Evolutionary conservation across 768 basidiomycete genomes (phyloP), one percentile per base, ranked within the genome.

Genomic region (Mycena indigotica): DNA sequence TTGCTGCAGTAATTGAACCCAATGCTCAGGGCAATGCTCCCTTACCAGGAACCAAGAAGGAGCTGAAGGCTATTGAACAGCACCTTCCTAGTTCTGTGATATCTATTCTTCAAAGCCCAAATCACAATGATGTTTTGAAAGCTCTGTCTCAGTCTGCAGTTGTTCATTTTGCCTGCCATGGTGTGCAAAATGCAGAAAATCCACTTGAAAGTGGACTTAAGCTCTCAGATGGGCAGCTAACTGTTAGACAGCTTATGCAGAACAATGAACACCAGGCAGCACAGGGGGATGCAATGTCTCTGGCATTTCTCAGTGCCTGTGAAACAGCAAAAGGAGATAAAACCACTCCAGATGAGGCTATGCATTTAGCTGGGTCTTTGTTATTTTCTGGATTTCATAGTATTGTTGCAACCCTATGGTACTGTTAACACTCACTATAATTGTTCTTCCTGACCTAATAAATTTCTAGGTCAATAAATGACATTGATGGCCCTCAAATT

Each of bases 131-230:
- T 5, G 57, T 63, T 10, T 15, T 59, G 17, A 2, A 25, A 23
- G 21, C 17, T 15, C 51, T 67, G 21, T 26, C 32, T 21, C 32
- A 46, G n/a, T 48, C 52, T 24, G 46, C 50, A 13, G 51, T 59
- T 24, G 40, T 66, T 13, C 66, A 66, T 52, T 52, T 68, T 46
- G 66, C 66, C 21, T 65, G 61, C 29, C 66, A 68, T 44, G 66
- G 66, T 26, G 30, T 46, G 19, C 66, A 68, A 50, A 52, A 65
- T 32, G 26, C 29, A 15, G 32, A 40, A 2, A 38, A 62, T 17
- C 65, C 66, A 15, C 62, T 61, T 13, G 38, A 63, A 30, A 67
- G 66, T 45, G 66, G 45, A 2, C 60, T 67, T 48, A 35, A 46
- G 17, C 48, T 66, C 38, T 39, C 62, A 5, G 60, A 67, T 51